Evolutionary conservation across 257 asterid genomes (phyloP), one percentile per base, ranked within the genome.

Genomic region (Leonotis leonurus): DNA sequence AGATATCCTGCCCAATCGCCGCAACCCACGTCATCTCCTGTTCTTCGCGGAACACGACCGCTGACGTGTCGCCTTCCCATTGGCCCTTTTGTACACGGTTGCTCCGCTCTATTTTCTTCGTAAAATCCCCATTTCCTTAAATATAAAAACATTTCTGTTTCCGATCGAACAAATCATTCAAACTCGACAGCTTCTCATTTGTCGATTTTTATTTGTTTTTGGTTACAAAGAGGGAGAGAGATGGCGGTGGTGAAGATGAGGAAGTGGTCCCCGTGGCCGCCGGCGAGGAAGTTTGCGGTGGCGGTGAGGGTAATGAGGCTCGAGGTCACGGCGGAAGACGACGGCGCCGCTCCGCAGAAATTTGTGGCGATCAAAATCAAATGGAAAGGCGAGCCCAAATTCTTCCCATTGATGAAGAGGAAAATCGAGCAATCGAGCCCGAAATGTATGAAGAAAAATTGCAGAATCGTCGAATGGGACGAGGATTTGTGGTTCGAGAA

Each of bases 341-440:
- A 40, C 29, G 55, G 17, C 17, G 65, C 39, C 13, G n/a, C 16
- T 33, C 20, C 27, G 21, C 61, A 62, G 33, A 74, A 52, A 46
- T 69, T 51, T 0, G 33, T 81, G 64, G 80, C 84, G 27, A 45
- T 85, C 32, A 72, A 64, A 54, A 43, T 83, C 11, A 85, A 78
- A 70, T 88, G 96, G 96, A 81, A 76, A 78, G 93, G 89, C 8
- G 87, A 79, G 70, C 74, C 78, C 7, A 83, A 60, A 75, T 64
- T 80, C 29, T 78, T 81, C 17, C 82, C 82, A 7, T 60, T 80
- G 53, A 73, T 70, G 55, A 69, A 74, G 70, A 73, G 27, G 3
- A 75, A 74, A 11, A 73, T 18, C 43, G 87, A 83, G 3, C 16
- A 65, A 5, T 73, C 87, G 12, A 65, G 49, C 55, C 75, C 68